Evolutionary conservation across 805 yeast species (phyloP), one percentile per base, ranked within the genome.

Genomic region (Yarrowia bubula): DNA sequence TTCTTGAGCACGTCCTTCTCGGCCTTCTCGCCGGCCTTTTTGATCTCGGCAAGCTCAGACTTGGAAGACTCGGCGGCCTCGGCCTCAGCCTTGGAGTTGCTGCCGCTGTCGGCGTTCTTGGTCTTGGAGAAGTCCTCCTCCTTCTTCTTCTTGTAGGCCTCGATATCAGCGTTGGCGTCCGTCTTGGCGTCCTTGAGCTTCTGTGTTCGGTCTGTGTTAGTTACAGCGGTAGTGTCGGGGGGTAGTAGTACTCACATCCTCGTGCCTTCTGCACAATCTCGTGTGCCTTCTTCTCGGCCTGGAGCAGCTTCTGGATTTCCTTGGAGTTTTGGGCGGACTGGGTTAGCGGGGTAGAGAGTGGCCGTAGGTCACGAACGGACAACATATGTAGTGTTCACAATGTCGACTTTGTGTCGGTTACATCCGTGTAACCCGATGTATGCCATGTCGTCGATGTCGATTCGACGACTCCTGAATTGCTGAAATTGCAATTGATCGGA

Each of bases 201-300:
- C 70, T 85, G 87, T 46, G 95, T 83, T 78, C 97, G 90, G 80
- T 88, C 85, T 81, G 64, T 22, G 66, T 10, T 73, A 69, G 55
- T 78, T n/a, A 64, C 70, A 18, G 77, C 79, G 76, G 71, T 4
- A 7, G 14, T 28, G 10, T 10, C 13, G 32, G 47, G n/a, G 18
- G 33, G 35, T 13, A 9, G 17, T 44, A 50, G 38, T 74, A 83
- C 84, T 75, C 82, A 82, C 87, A 91, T 71, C 87, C 83, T 82
- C 98, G 90, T 28, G 99, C 98, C 75, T 89, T 88, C 72, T 92
- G 83, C 68, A 95, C 98, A 69, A 92, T 89, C 71, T 87, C 92
- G 71, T 96, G 98, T n/a, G 99, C 98, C 73, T 90, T 93, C 79
- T 89, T 91, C 80, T 95, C 99, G 68, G 98, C 96, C 82, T 89